These are phyloP conservation scores for Lathyrus oleraceus DNA, from an alignment of 306 rosid genomes.

Conservation along the genomic window DNA sequence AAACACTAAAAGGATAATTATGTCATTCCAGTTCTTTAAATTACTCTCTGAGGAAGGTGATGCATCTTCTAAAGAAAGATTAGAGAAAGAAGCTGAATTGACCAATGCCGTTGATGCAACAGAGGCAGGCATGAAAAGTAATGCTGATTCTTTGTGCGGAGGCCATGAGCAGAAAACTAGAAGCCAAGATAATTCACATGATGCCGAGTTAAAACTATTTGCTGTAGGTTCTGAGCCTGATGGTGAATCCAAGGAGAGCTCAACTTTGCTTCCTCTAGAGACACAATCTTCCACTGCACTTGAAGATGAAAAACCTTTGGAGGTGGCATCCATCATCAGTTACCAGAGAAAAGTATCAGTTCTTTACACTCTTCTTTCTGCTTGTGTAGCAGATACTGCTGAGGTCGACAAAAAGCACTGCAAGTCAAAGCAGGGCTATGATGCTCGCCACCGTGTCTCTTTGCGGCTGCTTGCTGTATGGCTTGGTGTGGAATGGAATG, in stretches of 20 bases:
- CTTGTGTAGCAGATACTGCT: constrained; percentile 72
- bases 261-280: constrained; percentile 27
- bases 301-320: constrained; percentile 47
- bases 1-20: constrained; percentile 14
- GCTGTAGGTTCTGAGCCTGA: constrained; percentile 31
- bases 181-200: constrained; percentile 2
- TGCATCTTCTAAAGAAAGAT: constrained; percentile 45
- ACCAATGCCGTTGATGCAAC: constrained; percentile 63
- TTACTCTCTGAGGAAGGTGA: constrained; percentile 62
- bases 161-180: constrained; percentile 45
- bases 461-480: constrained; percentile 75
- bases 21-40: constrained; percentile 65
- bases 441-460: constrained; percentile 89
- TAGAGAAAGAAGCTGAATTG: constrained; percentile 65
- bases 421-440: constrained; percentile 70
- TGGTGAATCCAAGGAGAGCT: constrained; percentile 23
- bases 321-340: constrained; percentile 60
- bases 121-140: constrained; percentile 45
- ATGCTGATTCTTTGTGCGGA: constrained; percentile 40
- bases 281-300: constrained; percentile 34
- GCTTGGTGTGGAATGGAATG: constrained; percentile 77
- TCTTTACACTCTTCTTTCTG: constrained; percentile 77
- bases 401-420: constrained; percentile 45
- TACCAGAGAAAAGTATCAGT: constrained; percentile 77
- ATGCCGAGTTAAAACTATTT: constrained; percentile 35